phyloP scores from a whole-genome alignment of 768 basidiomycete species.

The Russula compacta region DNA sequence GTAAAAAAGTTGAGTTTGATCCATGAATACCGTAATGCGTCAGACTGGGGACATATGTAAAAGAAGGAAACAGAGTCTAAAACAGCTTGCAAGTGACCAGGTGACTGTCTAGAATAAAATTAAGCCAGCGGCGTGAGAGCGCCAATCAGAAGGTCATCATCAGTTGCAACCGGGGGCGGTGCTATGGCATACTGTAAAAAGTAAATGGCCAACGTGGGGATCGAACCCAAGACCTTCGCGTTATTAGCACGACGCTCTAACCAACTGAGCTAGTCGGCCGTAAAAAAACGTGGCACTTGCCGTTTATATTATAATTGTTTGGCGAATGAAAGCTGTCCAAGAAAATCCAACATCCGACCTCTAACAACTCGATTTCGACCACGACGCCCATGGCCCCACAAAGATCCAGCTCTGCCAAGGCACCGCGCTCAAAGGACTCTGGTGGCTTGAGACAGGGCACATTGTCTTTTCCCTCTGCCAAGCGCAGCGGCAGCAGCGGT shows the following conservation, averaged over 20 bases:
- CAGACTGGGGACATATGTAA: neutral
- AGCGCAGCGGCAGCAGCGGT: constrained; percentile 16
- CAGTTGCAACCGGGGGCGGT: too few species aligned
- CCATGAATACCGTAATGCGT: constrained; percentile 4
- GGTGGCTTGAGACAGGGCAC: constrained; percentile 14
- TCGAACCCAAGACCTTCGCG: constrained; percentile 27
- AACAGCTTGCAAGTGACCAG: too few species aligned
- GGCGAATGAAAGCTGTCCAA: neutral
- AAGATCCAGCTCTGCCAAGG: constrained; percentile 4
- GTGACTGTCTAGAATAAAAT: too few species aligned
- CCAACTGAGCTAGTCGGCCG: constrained; percentile 89
- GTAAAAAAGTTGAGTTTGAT: constrained; percentile 3
- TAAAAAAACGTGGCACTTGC: accelerated
- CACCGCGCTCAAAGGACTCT: neutral
- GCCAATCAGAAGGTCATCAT: neutral
- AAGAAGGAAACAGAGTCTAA: neutral
- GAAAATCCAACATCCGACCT: neutral
- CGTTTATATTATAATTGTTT: neutral
- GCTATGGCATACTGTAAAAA: neutral
- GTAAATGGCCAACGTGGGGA: constrained; percentile 23
- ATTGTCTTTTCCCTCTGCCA: constrained; percentile 15
- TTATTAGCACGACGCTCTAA: constrained; percentile 88
- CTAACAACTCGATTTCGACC: neutral
- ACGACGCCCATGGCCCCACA: constrained; percentile 12
- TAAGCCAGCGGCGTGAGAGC: neutral